Conservation (phyloP, 2,329 filamentous ascomycete species). For the Fusarium sp. region DNA sequence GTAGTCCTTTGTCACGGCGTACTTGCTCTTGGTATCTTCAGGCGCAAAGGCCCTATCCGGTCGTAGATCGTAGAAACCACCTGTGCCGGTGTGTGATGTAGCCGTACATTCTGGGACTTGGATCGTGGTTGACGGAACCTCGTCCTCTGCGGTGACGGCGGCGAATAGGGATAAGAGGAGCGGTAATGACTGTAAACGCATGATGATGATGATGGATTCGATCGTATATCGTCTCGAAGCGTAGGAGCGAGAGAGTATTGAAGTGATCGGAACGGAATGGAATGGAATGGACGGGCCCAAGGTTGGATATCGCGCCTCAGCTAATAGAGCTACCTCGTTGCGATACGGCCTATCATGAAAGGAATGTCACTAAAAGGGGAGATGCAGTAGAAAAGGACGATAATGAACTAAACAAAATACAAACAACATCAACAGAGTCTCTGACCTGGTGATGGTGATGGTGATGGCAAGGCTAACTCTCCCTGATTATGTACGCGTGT, state of each 20-base stretch:
- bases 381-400: conserved; percentile 2
- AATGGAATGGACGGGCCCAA: conserved; percentile 3
- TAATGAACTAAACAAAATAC: conserved; percentile 1
- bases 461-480: conserved; percentile 5
- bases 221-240: background rate
- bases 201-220: conserved; percentile 39
- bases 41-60: conserved; percentile 60
- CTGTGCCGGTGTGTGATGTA: conserved; percentile 62
- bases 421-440: conserved; percentile 5
- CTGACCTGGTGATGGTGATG: conserved; percentile 3
- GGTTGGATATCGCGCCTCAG: conserved; percentile 7
- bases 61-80: conserved; percentile 67
- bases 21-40: conserved; percentile 55
- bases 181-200: conserved; percentile 43
- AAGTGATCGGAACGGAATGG: background rate
- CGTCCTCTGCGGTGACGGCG: conserved; percentile 47
- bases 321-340: conserved; percentile 20
- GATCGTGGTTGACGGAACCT: conserved; percentile 54
- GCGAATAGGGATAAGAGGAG: conserved; percentile 51
- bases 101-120: conserved; percentile 63
- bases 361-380: conserved; percentile 12
- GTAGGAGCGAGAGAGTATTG: background rate
- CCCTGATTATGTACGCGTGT: conserved; percentile 35
- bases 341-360: conserved; percentile 18
- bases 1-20: conserved; percentile 59